These are phyloP conservation scores for Casuarina equisetifolia DNA, from an alignment of 306 rosid genomes.

Conservation along the genomic window DNA sequence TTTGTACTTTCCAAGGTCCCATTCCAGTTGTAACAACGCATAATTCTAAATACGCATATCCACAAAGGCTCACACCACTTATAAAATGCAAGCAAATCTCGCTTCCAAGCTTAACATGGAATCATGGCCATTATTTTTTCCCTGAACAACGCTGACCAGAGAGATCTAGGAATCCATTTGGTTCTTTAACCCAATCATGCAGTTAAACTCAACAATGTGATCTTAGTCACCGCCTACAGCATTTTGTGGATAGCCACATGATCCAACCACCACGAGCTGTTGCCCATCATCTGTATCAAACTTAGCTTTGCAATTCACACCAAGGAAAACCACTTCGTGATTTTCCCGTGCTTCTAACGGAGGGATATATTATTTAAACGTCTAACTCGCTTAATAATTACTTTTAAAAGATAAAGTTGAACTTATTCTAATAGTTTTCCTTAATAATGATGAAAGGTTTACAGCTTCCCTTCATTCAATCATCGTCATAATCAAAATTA, in stretches of 20 bases:
- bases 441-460: too few species aligned
- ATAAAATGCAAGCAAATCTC: slow-evolving; percentile 43
- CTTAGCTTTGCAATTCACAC: too few species aligned
- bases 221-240: slow-evolving; percentile 8
- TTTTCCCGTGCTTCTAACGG: too few species aligned
- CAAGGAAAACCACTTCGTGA: too few species aligned
- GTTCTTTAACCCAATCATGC: slow-evolving; percentile 41
- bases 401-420: too few species aligned
- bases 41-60: slow-evolving; percentile 15
- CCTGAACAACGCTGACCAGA: slow-evolving; percentile 21
- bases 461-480: too few species aligned
- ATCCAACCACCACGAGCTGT: slow-evolving; percentile 9
- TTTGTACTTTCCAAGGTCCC: slow-evolving; percentile 55
- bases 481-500: too few species aligned
- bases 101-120: slow-evolving; percentile 44
- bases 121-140: slow-evolving; percentile 39
- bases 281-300: too few species aligned
- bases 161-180: slow-evolving; percentile 38
- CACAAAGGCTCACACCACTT: slow-evolving; percentile 7
- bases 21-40: slow-evolving; percentile 46
- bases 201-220: slow-evolving; percentile 10
- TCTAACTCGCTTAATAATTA: too few species aligned
- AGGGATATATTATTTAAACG: too few species aligned
- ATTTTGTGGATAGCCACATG: neutral
- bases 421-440: too few species aligned